Conservation (phyloP, 2,329 filamentous ascomycete genomes). For the Colletotrichum musae region DNA sequence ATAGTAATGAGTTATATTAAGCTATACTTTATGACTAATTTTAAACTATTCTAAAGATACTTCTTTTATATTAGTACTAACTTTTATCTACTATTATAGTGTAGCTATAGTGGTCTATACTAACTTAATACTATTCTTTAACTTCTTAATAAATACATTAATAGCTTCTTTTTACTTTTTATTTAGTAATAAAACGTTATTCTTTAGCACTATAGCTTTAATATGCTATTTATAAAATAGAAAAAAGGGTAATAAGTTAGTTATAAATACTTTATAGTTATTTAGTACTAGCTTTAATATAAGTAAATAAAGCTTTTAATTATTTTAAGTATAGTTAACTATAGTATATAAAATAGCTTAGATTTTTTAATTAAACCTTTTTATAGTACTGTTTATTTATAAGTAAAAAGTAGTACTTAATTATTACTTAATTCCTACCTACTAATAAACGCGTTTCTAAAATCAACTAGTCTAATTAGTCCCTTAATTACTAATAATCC, state of each 20-base stretch:
- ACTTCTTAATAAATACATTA: too few relatives aligned
- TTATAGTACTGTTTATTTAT: slow-evolving; percentile 1
- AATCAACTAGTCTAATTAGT: not conserved
- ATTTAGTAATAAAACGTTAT: too few relatives aligned
- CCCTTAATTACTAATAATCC: not conserved
- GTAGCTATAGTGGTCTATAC: too few relatives aligned
- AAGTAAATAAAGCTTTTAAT: slow-evolving; percentile 4
- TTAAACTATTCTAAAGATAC: too few relatives aligned
- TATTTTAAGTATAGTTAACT: not conserved
- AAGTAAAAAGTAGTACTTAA: not conserved
- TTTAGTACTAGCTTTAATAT: slow-evolving; percentile 8
- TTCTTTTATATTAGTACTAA: too few relatives aligned
- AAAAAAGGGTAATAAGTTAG: not conserved
- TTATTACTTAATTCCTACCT: not conserved
- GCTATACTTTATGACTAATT: too few relatives aligned
- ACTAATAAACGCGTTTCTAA: not conserved
- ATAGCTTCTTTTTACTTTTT: too few relatives aligned
- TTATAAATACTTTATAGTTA: slow-evolving; percentile 11
- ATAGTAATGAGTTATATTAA: too few relatives aligned
- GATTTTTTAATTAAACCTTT: slow-evolving; percentile 1
- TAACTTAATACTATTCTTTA: too few relatives aligned
- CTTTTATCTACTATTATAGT: too few relatives aligned
- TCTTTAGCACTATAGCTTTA: not conserved
- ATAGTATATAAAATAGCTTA: not conserved
- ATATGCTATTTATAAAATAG: not conserved